phyloP scores from a whole-genome alignment of 176 grass and related monocot genomes.

The Rhynchospora pubera region DNA sequence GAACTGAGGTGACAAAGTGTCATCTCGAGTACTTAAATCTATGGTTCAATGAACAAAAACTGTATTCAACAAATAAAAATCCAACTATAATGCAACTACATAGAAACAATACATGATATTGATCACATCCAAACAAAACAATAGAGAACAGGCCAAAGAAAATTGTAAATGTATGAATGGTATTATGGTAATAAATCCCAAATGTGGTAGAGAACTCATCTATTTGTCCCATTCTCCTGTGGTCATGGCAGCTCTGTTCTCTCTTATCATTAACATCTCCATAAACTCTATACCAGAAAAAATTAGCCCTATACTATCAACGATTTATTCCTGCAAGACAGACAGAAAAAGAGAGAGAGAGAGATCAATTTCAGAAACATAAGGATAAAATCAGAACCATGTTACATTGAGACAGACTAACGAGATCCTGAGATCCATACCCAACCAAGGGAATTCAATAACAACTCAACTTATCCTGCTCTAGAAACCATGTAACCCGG shows the following conservation, averaged over 20 bases:
- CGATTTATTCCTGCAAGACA: constrained; percentile 29
- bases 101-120: neutral
- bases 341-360: neutral
- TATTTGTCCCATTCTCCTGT: neutral
- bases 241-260: neutral
- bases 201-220: neutral
- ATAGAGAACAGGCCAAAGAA: neutral
- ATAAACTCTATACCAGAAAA: constrained; percentile 20
- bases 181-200: neutral
- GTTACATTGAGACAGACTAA: neutral
- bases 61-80: neutral
- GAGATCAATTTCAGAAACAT: neutral
- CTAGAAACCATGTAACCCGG: neutral
- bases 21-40: constrained; percentile 1
- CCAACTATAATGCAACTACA: neutral
- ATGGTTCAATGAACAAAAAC: neutral
- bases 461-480: neutral
- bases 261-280: neutral
- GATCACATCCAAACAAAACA: neutral
- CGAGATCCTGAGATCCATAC: neutral
- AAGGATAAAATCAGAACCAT: neutral
- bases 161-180: neutral
- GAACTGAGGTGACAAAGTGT: neutral
- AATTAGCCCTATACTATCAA: constrained; percentile 26
- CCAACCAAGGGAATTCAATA: neutral